Base-by-base conservation (phyloP, 768 basidiomycete genomes). In the Trametes elegans region DNA sequence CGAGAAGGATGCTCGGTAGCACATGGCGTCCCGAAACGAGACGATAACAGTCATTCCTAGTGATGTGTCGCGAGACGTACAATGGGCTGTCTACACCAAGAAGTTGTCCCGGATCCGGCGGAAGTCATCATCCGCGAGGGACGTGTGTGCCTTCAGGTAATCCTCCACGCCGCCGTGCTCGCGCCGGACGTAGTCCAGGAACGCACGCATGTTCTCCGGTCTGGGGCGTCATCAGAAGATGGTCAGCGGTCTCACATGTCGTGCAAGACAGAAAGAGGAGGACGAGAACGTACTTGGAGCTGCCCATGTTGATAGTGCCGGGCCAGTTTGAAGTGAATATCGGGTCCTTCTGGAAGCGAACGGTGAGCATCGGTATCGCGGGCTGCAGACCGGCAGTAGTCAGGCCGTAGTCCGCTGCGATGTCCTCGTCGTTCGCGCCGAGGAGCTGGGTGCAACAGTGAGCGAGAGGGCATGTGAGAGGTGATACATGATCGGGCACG, bases 331-430 rank as follows among this genome's bases (percentile, higher is more conserved):
- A 68, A 7, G 64, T 64, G 46, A 66, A 69, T 3, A 65, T 64
- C 8, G 66, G 60, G 18, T 68, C 59, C 16, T 70, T 63, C 40
- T 66, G 54, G 47, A 74, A 68, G 13, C 73, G 70, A 14, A 52
- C 64, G 3, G 66, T 56, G 16, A 79, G 53, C 34, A 68, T 49
- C 4, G 67, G 64, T 11, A 69, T 43, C 10, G 60, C 62, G 5
- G 75, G 73, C 49, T 70, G 68, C 14, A 76, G 66, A 3, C 76
- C 76, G 24, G 70, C 42, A 14, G 68, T 64, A 3, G 76, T 74
- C 43, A 78, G 62, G 1, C 67, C 62, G 53, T 79, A 79, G 53
- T 79, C 77, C 14, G 67, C 62, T 8, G 64, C 62, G 32, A 79
- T 76, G 28, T 70, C 68, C 13, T 71, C 69, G 60, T 78, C 75